Percentiles rank a stretch among this genome's conserved stretches.
Conservation (phyloP, 108 stramenopile species). For the Nitzschia sp. region DNA sequence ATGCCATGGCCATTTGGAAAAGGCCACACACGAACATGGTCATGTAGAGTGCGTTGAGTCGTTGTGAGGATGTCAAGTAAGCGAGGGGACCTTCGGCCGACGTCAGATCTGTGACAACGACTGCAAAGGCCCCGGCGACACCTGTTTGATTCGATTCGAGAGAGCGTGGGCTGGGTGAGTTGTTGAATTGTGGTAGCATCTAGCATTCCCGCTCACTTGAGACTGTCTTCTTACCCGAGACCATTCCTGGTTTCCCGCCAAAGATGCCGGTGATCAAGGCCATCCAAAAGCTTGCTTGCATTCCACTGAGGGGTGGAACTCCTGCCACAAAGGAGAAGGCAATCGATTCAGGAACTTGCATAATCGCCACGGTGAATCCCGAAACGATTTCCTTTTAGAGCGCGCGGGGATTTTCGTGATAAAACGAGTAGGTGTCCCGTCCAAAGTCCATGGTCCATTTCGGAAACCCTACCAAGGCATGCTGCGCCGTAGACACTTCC, state of each 20-base stretch:
- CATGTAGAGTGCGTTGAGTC: conserved; percentile 53
- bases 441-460: conserved; percentile 24
- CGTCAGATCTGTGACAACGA: conserved; percentile 53
- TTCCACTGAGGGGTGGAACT: conserved; percentile 50
- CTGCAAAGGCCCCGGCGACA: conserved; percentile 67
- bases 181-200: no score
- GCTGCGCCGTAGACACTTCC: conserved; percentile 11
- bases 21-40: conserved; percentile 58
- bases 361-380: conserved; percentile 65
- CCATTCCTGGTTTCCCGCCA: conserved; percentile 68
- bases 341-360: conserved; percentile 67
- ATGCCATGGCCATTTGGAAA: conserved; percentile 49
- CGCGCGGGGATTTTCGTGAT: conserved; percentile 36
- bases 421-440: conserved; percentile 28
- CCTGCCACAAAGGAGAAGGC: conserved; percentile 68
- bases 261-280: conserved; percentile 51
- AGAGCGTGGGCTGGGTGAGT: no score
- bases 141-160: not conserved
- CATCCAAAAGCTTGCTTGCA: conserved; percentile 69
- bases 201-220: no score
- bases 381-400: conserved; percentile 42
- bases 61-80: conserved; percentile 37
- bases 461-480: conserved; percentile 22
- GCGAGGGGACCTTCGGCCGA: conserved; percentile 47
- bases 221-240: conserved; percentile 34